These are phyloP conservation scores for Heliocybe sulcata DNA, from an alignment of 1,284 basidiomycete genomes.

Conservation along the genomic window DNA sequence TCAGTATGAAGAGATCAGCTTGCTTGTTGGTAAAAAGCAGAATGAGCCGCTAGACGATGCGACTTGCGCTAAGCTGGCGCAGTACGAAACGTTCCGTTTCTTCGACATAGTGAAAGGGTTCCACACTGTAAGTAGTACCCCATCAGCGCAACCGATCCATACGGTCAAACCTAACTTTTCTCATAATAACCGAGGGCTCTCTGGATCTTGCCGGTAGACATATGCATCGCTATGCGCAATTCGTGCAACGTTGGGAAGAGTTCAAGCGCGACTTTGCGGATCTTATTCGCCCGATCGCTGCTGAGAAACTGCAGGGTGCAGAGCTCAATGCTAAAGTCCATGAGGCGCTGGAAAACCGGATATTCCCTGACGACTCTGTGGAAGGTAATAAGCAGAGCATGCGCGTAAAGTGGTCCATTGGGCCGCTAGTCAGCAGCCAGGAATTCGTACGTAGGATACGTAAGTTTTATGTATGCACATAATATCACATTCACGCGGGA, in stretches of 20 bases:
- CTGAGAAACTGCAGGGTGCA: too few relatives aligned
- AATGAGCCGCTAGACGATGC: neutral
- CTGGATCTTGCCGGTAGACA: neutral
- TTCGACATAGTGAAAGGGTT: neutral
- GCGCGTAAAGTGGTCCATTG: neutral
- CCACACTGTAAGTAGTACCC: neutral
- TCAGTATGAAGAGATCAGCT: neutral
- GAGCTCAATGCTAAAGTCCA: neutral
- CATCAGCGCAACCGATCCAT: neutral
- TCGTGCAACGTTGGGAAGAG: neutral
- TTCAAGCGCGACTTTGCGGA: neutral
- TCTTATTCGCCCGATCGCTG: too few relatives aligned
- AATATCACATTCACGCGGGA: neutral
- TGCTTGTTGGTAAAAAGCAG: neutral
- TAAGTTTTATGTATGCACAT: neutral
- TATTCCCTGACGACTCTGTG: neutral
- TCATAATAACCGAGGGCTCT: neutral
- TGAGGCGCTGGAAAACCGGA: neutral
- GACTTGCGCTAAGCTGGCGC: neutral
- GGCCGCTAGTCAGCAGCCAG: neutral
- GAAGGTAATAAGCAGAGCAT: neutral
- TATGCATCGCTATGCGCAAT: neutral
- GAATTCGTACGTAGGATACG: neutral
- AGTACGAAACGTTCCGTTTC: neutral
- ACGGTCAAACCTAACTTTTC: neutral